Evolutionary conservation across 306 rosid genomes (phyloP), one percentile per base, ranked within the genome.

Genomic region (Lagenaria siceraria): DNA sequence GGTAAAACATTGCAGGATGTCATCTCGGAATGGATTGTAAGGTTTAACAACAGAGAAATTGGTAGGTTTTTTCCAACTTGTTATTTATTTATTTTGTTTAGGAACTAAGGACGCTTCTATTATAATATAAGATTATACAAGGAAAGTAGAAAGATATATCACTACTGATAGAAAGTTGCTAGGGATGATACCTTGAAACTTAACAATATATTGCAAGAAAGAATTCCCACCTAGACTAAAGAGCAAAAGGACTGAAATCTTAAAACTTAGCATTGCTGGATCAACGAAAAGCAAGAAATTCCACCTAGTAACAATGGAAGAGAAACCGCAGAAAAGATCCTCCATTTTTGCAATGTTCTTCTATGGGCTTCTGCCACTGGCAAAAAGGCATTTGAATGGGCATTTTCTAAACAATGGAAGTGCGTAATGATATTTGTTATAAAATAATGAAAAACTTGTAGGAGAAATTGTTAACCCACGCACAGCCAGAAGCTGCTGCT

Each of bases 1-100:
- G 97, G 97, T 63, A 85, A 87, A 89, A 89, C 95, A 76, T 84
- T 95, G 88, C 90, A 83, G 84, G 95, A 88, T 81, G 86, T 94
- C 80, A 75, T 90, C 75, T 81, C 95, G 10, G 98, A 92, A 73
- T 87, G 88, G 95, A 72, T 90, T 81, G 76, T 49, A 72, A 92
- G 87, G 89, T 79, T 92, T 49, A 73, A 88, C 86, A 86, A 88
- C 83, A 79, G 86, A 70, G 93, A 89, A 85, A 90, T 95, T 48
- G 95, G 97, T 87, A 76, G 56, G 74, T 66, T 59, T 56, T 21
- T 35, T 42, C 49, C 74, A 14, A 27, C 59, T 48, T 38, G 42
- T 9, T 48, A 10, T 58, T 71, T 13, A 18, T 51, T 51, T 49
- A 4, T 51, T 51, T 48, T 24, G 54, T 21, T 38, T 68, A 5